These are phyloP conservation scores for Anethum foeniculum DNA, from an alignment of 140 eudicot species.

Conservation along the genomic window DNA sequence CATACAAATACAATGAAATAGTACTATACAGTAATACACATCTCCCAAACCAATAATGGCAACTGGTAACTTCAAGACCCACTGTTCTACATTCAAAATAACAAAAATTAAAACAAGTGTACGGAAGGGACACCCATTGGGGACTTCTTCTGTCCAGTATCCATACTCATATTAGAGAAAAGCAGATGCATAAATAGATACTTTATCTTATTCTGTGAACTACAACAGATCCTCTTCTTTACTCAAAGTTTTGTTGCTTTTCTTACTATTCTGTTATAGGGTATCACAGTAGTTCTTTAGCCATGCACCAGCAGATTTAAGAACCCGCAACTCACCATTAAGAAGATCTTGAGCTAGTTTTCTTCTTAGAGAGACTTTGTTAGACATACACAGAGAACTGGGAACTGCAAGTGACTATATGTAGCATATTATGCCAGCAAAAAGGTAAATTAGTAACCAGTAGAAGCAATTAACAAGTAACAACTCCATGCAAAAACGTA, in stretches of 20 bases:
- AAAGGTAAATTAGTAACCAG: not conserved
- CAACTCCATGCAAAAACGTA: not conserved
- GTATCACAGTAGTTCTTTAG: slow-evolving; percentile 49
- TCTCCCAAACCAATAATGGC: not conserved
- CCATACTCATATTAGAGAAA: too few relatives aligned
- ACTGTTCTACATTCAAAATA: not conserved
- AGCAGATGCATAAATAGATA: not conserved
- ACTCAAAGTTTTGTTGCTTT: not conserved
- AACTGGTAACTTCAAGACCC: too few relatives aligned
- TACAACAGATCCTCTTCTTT: not conserved
- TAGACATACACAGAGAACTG: slow-evolving; percentile 9
- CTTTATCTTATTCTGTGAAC: not conserved
- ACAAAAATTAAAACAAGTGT: too few relatives aligned
- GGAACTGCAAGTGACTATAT: slow-evolving; percentile 35
- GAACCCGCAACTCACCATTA: slow-evolving; percentile 55
- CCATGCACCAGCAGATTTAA: slow-evolving; percentile 70
- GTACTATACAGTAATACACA: too few relatives aligned
- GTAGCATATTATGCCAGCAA: slow-evolving; percentile 6
- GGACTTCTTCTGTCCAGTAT: too few relatives aligned
- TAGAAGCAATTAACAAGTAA: not conserved
- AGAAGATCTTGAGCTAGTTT: slow-evolving; percentile 58
- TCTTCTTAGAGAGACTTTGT: slow-evolving; percentile 34
- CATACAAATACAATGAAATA: too few relatives aligned
- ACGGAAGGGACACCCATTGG: too few relatives aligned
- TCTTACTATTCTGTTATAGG: slow-evolving; percentile 3